phyloP scores from a whole-genome alignment of 1,284 basidiomycete species.

The Porodaedalea pini region DNA sequence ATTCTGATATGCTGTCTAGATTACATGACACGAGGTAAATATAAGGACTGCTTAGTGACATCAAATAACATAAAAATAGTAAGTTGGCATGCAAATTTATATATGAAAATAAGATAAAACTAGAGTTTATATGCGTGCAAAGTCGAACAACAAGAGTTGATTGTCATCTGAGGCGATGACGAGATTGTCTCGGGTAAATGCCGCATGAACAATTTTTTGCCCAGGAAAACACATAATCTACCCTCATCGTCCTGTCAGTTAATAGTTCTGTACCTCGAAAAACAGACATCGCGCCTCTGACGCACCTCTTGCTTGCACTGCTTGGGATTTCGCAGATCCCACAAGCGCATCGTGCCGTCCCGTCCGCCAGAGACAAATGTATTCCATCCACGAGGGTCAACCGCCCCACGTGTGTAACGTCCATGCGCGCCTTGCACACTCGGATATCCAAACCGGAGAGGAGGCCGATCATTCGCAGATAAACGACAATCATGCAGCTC shows the following conservation, averaged over 20 bases:
- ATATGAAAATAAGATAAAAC: too few relatives aligned
- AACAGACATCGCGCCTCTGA: neutral
- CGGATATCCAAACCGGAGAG: conserved; percentile 44
- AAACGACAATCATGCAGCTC: conserved; percentile 47
- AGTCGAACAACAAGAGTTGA: conserved; percentile 6
- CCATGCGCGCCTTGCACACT: conserved; percentile 36
- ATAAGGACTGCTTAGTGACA: too few relatives aligned
- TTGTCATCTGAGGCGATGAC: conserved; percentile 38
- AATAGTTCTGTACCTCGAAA: neutral
- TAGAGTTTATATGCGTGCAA: too few relatives aligned
- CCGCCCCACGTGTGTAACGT: conserved; percentile 41
- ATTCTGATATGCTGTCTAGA: too few relatives aligned
- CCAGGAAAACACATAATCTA: conserved; percentile 35
- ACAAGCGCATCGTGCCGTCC: conserved; percentile 41
- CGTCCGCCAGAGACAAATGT: conserved; percentile 44
- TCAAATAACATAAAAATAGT: too few relatives aligned
- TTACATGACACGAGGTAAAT: too few relatives aligned
- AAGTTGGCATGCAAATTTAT: too few relatives aligned
- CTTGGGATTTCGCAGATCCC: conserved; percentile 45
- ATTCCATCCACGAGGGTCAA: conserved; percentile 25
- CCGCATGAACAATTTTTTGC: conserved; percentile 38
- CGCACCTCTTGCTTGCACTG: conserved; percentile 31
- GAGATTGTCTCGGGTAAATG: conserved; percentile 31
- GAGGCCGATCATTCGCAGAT: conserved; percentile 32
- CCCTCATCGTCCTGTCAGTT: neutral